Evolutionary conservation across 163 green algal species (phyloP).

Genomic region (Botryococcus braunii): DNA sequence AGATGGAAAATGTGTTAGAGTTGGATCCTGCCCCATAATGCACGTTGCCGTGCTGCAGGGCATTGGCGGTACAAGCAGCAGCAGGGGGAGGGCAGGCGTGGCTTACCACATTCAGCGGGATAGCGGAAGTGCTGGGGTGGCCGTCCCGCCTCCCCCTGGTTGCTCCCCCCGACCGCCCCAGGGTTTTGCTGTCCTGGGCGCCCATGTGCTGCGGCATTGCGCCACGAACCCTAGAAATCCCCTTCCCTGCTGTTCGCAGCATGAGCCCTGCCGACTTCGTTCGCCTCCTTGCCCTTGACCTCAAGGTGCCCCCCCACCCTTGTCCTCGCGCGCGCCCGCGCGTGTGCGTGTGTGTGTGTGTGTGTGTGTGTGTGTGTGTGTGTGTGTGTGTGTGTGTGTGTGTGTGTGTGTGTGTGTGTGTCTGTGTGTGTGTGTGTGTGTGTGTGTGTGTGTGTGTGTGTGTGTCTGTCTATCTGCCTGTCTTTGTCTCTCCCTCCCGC

Average conservation of each 20-base stretch:
- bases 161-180: slow-evolving; percentile 51
- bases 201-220: slow-evolving; percentile 27
- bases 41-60: slow-evolving; percentile 1
- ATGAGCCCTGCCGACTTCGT: slow-evolving; percentile 83
- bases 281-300: slow-evolving; percentile 55
- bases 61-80: slow-evolving; percentile 42
- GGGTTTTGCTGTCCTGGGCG: slow-evolving; percentile 72
- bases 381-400: too few relatives aligned
- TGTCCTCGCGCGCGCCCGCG: too few relatives aligned
- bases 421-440: too few relatives aligned
- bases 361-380: too few relatives aligned
- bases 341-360: too few relatives aligned
- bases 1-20: not conserved
- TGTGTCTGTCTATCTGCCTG: too few relatives aligned
- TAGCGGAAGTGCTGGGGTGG: slow-evolving; percentile 86
- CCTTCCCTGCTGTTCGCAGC: slow-evolving; percentile 71
- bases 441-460: too few relatives aligned
- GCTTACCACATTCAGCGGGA: slow-evolving; percentile 84
- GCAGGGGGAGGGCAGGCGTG: slow-evolving; percentile 43
- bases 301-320: too few relatives aligned
- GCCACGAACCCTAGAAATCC: slow-evolving; percentile 61
- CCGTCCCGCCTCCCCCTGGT: slow-evolving; percentile 64
- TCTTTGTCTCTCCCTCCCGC: too few relatives aligned
- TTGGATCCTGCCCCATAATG: not conserved
- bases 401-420: too few relatives aligned